These are phyloP conservation scores for Neurospora sp. DNA, from an alignment of 495 filamentous ascomycete genomes.

Conservation along the genomic window DNA sequence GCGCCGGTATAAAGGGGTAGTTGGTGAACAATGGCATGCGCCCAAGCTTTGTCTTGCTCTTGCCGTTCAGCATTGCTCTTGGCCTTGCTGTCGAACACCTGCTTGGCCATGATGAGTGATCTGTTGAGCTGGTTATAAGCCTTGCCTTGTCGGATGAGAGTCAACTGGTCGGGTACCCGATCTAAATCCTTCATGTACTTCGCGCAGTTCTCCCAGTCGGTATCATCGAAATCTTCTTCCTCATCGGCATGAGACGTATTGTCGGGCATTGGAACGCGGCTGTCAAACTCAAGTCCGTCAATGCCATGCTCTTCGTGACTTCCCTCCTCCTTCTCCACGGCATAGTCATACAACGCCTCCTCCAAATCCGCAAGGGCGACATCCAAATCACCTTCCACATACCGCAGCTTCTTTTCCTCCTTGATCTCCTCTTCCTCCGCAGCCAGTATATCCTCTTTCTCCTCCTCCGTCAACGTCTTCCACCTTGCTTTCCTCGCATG, in stretches of 20 bases:
- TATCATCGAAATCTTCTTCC: not conserved
- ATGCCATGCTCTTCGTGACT: not conserved
- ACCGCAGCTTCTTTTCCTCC: not conserved
- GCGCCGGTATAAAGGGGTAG: not conserved
- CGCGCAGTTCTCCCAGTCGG: not conserved
- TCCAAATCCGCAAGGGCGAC: not conserved
- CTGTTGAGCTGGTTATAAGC: not conserved
- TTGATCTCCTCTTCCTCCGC: conserved; percentile 9
- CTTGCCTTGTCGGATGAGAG: not conserved
- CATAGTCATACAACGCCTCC: not conserved
- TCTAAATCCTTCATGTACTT: not conserved
- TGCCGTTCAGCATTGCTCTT: not conserved
- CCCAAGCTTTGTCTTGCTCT: not conserved
- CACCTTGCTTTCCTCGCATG: conserved; percentile 26
- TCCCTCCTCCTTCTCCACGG: not conserved
- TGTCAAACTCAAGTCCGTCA: not conserved
- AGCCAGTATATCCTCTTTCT: conserved; percentile 17
- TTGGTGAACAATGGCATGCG: not conserved
- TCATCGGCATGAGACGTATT: not conserved
- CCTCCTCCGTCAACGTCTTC: conserved; percentile 13
- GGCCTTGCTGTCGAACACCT: not conserved
- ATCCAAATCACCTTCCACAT: not conserved
- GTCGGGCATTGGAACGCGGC: not conserved
- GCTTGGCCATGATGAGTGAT: not conserved
- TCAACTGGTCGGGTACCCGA: not conserved